These are phyloP conservation scores for Umbelopsis vinacea DNA, from an alignment of 192 early-diverging fungal species.

Conservation along the genomic window DNA sequence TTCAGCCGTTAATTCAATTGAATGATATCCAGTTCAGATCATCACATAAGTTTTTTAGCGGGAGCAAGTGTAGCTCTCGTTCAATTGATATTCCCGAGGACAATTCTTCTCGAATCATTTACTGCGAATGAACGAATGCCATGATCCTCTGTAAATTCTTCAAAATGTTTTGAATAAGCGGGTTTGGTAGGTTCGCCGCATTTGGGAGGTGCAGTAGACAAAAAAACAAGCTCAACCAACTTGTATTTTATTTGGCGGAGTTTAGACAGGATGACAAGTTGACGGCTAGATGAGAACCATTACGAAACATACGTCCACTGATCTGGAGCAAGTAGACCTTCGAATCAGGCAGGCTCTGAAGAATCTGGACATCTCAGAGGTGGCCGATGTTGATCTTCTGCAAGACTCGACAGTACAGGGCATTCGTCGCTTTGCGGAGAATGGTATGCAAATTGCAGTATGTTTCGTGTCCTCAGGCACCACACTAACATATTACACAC, in stretches of 20 bases:
- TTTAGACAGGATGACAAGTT: neutral
- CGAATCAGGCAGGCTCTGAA: slow-evolving; percentile 27
- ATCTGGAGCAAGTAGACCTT: slow-evolving; percentile 34
- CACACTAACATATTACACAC: neutral
- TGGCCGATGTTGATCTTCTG: neutral
- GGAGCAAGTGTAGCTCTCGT: too few species aligned
- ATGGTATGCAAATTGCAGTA: neutral
- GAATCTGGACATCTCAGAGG: neutral
- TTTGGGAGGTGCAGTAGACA: too few species aligned
- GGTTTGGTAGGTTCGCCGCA: too few species aligned
- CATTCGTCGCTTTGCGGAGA: slow-evolving; percentile 17
- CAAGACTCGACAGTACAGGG: neutral
- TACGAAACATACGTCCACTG: slow-evolving; percentile 37
- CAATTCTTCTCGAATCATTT: too few species aligned
- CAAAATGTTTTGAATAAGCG: too few species aligned
- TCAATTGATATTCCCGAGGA: too few species aligned
- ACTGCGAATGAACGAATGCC: too few species aligned
- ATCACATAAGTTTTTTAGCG: too few species aligned
- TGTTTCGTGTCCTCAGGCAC: neutral
- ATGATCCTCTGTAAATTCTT: too few species aligned
- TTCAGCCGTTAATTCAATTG: neutral
- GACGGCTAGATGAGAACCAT: neutral
- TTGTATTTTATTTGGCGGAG: neutral
- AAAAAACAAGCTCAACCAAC: too few species aligned
- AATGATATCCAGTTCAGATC: too few species aligned